Conservation (phyloP, 2,329 filamentous ascomycete genomes). For the Penicillium sclerotigenum region DNA sequence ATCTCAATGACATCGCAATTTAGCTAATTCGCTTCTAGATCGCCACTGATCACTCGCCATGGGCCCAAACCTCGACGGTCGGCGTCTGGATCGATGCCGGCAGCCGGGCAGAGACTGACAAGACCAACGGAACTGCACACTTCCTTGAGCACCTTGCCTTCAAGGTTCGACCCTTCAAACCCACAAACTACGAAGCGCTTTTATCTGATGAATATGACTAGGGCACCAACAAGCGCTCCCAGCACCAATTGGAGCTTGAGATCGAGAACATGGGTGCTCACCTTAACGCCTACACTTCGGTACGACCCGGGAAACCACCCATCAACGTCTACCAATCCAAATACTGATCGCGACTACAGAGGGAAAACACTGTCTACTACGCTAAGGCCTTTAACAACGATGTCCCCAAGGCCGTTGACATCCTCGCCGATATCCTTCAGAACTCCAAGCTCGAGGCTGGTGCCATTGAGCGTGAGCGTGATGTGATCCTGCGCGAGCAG, state of each 20-base stretch:
- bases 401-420: constrained; percentile 93
- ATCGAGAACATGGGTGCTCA: constrained; percentile 99
- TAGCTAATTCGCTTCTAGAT: constrained; percentile 59
- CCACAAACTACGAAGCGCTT: background rate
- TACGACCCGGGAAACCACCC: constrained; percentile 50
- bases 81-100: constrained; percentile 99
- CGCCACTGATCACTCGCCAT: constrained; percentile 95
- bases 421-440: constrained; percentile 97
- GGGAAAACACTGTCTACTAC: constrained; percentile 99
- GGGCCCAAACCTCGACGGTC: constrained; percentile 96
- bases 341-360: constrained; percentile 52
- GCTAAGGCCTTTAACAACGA: constrained; percentile 99
- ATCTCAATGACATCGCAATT: constrained; percentile 22
- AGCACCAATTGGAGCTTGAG: constrained; percentile 97
- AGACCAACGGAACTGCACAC: constrained; percentile 98
- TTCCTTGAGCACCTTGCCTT: constrained; percentile 99
- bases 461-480: constrained; percentile 95
- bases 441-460: constrained; percentile 95
- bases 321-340: constrained; percentile 14
- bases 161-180: constrained; percentile 64
- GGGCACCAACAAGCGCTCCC: constrained; percentile 91
- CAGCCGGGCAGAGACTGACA: constrained; percentile 94
- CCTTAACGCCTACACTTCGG: constrained; percentile 98
- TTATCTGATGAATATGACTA: constrained; percentile 23
- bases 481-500: constrained; percentile 97